Evolutionary conservation across 441 rosid genomes (phyloP).

Genomic region (Pelargonium fulgidum): DNA sequence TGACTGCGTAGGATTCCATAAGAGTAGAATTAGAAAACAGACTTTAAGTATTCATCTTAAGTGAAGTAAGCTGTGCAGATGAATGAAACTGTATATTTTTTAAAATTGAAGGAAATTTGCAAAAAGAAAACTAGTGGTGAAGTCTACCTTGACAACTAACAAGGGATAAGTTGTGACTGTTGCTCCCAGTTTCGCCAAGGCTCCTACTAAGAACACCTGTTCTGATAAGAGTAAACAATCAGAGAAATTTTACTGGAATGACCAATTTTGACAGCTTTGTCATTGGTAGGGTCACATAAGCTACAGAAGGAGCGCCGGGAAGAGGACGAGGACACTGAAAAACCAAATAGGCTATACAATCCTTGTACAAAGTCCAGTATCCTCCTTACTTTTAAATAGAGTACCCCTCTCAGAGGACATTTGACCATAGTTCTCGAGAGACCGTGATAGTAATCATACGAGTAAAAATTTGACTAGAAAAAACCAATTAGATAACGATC

Average conservation of each 20-base stretch:
- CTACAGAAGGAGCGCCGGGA: no score
- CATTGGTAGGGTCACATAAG: no score
- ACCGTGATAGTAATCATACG: no score
- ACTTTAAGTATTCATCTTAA: constrained; percentile 1
- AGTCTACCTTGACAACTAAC: constrained; percentile 62
- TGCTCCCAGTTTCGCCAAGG: constrained; percentile 67
- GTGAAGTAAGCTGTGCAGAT: background rate
- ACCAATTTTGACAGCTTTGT: no score
- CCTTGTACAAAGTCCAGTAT: no score
- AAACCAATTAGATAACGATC: background rate
- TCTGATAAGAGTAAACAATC: constrained; percentile 14
- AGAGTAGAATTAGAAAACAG: constrained; percentile 18
- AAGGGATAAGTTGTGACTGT: constrained; percentile 60
- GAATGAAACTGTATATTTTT: no score
- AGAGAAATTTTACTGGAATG: background rate
- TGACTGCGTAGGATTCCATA: constrained; percentile 37
- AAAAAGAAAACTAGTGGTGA: constrained; percentile 5
- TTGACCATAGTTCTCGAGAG: no score
- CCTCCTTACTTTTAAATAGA: no score
- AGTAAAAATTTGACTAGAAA: no score
- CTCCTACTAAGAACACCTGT: constrained; percentile 58
- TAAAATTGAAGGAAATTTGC: background rate
- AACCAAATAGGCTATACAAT: no score
- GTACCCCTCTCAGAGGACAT: no score
- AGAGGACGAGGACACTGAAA: no score